phyloP scores from a whole-genome alignment of 441 rosid genomes.

The Melastoma candidum region DNA sequence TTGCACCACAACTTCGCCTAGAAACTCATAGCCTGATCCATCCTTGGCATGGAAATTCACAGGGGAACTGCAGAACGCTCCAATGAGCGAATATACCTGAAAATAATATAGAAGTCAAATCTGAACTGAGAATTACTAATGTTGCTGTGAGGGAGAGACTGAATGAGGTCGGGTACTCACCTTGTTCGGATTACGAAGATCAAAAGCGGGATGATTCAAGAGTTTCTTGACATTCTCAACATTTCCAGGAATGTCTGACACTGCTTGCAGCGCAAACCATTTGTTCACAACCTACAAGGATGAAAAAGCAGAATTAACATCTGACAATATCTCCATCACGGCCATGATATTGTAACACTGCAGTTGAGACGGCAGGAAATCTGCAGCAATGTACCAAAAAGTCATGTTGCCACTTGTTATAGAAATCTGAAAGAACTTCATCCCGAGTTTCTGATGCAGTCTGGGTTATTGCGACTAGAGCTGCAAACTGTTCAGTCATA shows the following conservation, averaged over 20 bases:
- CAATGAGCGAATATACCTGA: slow-evolving; percentile 81
- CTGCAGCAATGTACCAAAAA: slow-evolving; percentile 43
- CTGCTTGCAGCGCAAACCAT: slow-evolving; percentile 95
- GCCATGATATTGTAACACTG: too few relatives aligned
- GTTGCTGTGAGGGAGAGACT: not conserved
- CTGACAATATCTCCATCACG: too few relatives aligned
- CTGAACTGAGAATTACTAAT: too few relatives aligned
- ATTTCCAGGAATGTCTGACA: slow-evolving; percentile 73
- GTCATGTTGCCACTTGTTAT: slow-evolving; percentile 76
- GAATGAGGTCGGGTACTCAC: slow-evolving; percentile 16
- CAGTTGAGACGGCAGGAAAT: slow-evolving; percentile 3
- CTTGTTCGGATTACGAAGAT: slow-evolving; percentile 91
- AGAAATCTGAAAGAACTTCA: slow-evolving; percentile 78
- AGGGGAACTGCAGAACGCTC: slow-evolving; percentile 78
- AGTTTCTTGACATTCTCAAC: slow-evolving; percentile 70
- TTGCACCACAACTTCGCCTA: slow-evolving; percentile 80
- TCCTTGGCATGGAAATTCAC: slow-evolving; percentile 95
- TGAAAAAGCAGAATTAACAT: too few relatives aligned
- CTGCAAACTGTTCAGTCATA: slow-evolving; percentile 91
- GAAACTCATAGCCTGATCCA: slow-evolving; percentile 89
- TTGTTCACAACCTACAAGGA: slow-evolving; percentile 40
- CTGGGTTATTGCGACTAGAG: slow-evolving; percentile 82
- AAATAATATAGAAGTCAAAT: too few relatives aligned
- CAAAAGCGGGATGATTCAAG: slow-evolving; percentile 77
- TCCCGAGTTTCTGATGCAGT: slow-evolving; percentile 73